Evolutionary conservation across 345 rosid species (phyloP).

Genomic region (Schrenkiella parvula): DNA sequence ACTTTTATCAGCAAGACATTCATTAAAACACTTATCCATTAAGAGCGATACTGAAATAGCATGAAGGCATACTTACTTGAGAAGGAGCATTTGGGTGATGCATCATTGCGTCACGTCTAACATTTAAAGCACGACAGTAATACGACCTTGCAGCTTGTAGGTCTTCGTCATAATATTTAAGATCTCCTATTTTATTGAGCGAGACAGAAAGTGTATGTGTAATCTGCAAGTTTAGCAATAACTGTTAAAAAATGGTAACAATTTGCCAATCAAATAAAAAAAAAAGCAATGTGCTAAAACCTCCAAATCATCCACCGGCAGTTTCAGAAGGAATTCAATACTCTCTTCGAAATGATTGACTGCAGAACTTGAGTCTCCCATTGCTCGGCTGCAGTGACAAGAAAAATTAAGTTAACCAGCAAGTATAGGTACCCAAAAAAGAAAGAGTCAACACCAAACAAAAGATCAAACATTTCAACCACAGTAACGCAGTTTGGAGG

Average conservation of each 20-base stretch:
- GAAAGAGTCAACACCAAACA: conserved; percentile 10
- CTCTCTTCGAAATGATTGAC: conserved; percentile 85
- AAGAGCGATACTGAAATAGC: conserved; percentile 1
- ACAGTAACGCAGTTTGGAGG: background rate
- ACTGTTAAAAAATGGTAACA: conserved; percentile 9
- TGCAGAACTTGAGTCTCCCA: conserved; percentile 76
- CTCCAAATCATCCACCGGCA: conserved; percentile 81
- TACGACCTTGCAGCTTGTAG: conserved; percentile 77
- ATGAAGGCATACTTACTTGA: conserved; percentile 48
- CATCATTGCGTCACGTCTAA: conserved; percentile 75
- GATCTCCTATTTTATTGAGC: conserved; percentile 93
- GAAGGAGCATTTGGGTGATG: conserved; percentile 55
- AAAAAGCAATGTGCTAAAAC: conserved; percentile 37
- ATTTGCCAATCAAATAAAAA: background rate
- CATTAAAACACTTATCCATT: background rate
- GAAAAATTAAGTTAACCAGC: background rate
- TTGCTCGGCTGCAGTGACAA: conserved; percentile 67
- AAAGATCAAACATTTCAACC: background rate
- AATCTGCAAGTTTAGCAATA: conserved; percentile 42
- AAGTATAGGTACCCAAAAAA: background rate
- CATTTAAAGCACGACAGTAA: conserved; percentile 65
- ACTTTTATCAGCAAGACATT: background rate
- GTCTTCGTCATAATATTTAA: conserved; percentile 83
- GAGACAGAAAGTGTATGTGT: conserved; percentile 93
- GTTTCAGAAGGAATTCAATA: conserved; percentile 62